Base-by-base conservation (phyloP, 495 filamentous ascomycete species). In the Apiosordaria backusii region DNA sequence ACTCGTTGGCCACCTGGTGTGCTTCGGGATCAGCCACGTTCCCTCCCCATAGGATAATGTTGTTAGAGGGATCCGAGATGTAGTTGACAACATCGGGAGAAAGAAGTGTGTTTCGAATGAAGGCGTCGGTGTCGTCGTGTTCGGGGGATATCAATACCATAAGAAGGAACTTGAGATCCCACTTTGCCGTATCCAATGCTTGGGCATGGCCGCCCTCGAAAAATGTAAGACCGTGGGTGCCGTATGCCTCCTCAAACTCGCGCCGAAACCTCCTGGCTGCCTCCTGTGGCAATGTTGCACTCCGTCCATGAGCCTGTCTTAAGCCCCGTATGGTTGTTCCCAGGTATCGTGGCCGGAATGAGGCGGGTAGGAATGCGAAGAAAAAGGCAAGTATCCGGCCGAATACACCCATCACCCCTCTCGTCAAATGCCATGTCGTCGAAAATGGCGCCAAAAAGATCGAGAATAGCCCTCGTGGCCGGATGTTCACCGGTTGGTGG, bases 221-320 rank as follows among this genome's bases (percentile, higher is more conserved):
- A 75, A 94, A 96, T 0, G 86, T 83, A 15, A 98, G 77, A 18
- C 78, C 76, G 67, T 90, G 82, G 10, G 78, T 76, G 3, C 91
- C 92, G 76, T 96, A 95, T 69, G 96, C 91, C 72, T 98, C 95
- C 74, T 97, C 92, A 70, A 99, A 97, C 65, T 97, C 91, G 3
- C 93, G 87, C 68, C 90, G 89, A 73, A 98, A 95, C 53, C 95
- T 82, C 40, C 90, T 88, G 0, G 94, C 92, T 0, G 92, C 94
- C 72, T 98, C 95, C 45, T 90, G 85, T 2, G 95, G 92, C 66
- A 87, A 88, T 19, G 96, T 78, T 9, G 90, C 81, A 69, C 90
- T 83, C 52, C 94, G 86, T 4, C 90, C 89, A 61, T 80, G 87
- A 0, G 87, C 88, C 64, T 85, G 87, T 50, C 87, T 81, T 62